Conservation (phyloP, 1,139 yeast species). For the Zhuliangozyma parablackwelliae region DNA sequence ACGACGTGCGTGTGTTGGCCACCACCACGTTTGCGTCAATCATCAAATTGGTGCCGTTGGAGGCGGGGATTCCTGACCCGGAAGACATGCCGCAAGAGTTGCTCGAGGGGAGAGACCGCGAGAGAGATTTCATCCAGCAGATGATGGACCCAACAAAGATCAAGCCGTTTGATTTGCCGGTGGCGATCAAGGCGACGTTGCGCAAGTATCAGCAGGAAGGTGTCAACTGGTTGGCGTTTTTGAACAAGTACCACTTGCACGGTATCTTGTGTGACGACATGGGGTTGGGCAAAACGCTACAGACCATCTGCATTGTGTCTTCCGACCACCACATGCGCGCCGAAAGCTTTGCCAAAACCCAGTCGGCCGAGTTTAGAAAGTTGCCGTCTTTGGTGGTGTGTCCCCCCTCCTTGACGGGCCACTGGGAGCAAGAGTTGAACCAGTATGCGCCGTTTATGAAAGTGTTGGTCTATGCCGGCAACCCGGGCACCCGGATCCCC, state of each 20-base stretch:
- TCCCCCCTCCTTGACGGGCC: slow-evolving; percentile 97
- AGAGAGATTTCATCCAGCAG: slow-evolving; percentile 90
- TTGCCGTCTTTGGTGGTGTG: slow-evolving; percentile 85
- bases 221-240: slow-evolving; percentile 94
- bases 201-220: slow-evolving; percentile 98
- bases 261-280: slow-evolving; percentile 98
- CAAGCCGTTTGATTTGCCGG: slow-evolving; percentile 83
- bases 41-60: slow-evolving; percentile 91
- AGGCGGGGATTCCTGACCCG: slow-evolving; percentile 97
- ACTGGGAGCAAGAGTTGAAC: slow-evolving; percentile 94
- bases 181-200: slow-evolving; percentile 85
- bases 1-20: slow-evolving; percentile 83
- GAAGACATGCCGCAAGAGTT: slow-evolving; percentile 84
- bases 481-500: slow-evolving; percentile 68
- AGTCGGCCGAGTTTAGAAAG: slow-evolving; percentile 63
- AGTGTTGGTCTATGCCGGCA: slow-evolving; percentile 86
- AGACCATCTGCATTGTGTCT: slow-evolving; percentile 93
- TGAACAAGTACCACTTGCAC: slow-evolving; percentile 91
- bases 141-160: slow-evolving; percentile 98
- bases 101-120: slow-evolving; percentile 85
- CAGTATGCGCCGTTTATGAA: slow-evolving; percentile 87
- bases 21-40: slow-evolving; percentile 96
- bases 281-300: slow-evolving; percentile 98
- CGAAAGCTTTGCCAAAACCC: slow-evolving; percentile 58
- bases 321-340: slow-evolving; percentile 89